Base-by-base conservation (phyloP, 2,329 filamentous ascomycete genomes). In the Calonectria ilicicola region DNA sequence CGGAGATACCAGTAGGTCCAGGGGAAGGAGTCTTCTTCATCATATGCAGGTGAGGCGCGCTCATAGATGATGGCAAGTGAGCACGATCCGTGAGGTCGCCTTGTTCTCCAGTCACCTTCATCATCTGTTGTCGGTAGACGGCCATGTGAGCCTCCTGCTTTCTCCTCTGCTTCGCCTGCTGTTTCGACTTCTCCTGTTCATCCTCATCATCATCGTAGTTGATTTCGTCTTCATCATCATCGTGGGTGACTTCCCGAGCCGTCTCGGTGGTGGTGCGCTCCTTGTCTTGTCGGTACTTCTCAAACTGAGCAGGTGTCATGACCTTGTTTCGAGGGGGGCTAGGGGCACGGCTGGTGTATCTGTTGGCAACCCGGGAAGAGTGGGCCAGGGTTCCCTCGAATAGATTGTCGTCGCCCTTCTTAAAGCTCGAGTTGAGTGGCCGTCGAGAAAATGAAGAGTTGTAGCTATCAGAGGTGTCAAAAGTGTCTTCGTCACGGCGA, bases 101-200 rank as follows among this genome's bases (percentile, higher is more conserved):
- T 44, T 80, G 85, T 77, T 96, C 94, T 60, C 95, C 95, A 1
- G 95, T 97, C 35, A 97, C 93, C 84, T 98, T 98, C 94, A 96
- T 98, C 95, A 98, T 98, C 84, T 97, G 94, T 82, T 98, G 95
- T 70, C 95, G 91, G 83, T 98, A 98, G 2, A 98, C 93, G 1
- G 95, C 90, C 87, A 98, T 93, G 82, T 97, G 95, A 15, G 95
- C 95, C 83, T 98, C 95, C 82, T 98, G 95, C 86, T 96, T 97
- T 79, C 92, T 91, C 75, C 95, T 89, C 82, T 97, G 94, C 81
- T 92, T 94, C 21, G 93, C 91, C 58, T 93, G 88, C 80, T 94
- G 89, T 80, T 89, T 93, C 32, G 91, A 91, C 80, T 94, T 94
- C 80, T 97, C 95, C 0, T 89, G 82, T 75, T 97, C 95, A 77